phyloP scores from a whole-genome alignment of 345 rosid genomes.

The Salix dunnii region DNA sequence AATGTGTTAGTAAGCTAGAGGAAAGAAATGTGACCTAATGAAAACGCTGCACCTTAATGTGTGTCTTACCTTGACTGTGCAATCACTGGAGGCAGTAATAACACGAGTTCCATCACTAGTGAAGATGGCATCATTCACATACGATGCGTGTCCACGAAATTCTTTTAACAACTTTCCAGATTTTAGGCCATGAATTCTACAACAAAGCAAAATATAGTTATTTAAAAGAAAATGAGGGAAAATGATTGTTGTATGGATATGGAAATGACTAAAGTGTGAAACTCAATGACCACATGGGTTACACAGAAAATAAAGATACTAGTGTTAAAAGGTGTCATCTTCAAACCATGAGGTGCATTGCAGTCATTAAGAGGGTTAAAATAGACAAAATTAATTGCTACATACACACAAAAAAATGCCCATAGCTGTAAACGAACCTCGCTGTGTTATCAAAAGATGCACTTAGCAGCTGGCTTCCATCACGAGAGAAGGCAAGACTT shows the following conservation, averaged over 20 bases:
- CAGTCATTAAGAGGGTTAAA: background rate
- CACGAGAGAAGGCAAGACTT: constrained; percentile 88
- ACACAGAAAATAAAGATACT: background rate
- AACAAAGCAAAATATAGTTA: constrained; percentile 10
- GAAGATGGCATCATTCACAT: constrained; percentile 91
- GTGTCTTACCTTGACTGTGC: constrained; percentile 66
- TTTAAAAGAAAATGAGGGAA: background rate
- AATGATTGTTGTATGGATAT: background rate
- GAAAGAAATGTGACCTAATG: background rate
- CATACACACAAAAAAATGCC: background rate
- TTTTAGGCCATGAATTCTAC: constrained; percentile 92
- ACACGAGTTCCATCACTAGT: constrained; percentile 84
- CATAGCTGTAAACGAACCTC: constrained; percentile 42
- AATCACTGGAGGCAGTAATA: constrained; percentile 90
- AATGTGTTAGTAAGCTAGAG: constrained; percentile 2
- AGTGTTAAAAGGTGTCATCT: background rate
- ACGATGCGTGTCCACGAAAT: constrained; percentile 85
- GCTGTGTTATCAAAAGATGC: constrained; percentile 93
- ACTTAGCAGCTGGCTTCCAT: constrained; percentile 92
- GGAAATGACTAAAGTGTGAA: background rate
- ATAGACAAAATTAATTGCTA: background rate
- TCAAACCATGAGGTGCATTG: background rate
- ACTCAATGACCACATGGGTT: background rate
- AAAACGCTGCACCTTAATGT: background rate
- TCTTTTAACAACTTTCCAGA: constrained; percentile 95